Base-by-base conservation (phyloP, 495 filamentous ascomycete species). In the Tuber melanosporum region DNA sequence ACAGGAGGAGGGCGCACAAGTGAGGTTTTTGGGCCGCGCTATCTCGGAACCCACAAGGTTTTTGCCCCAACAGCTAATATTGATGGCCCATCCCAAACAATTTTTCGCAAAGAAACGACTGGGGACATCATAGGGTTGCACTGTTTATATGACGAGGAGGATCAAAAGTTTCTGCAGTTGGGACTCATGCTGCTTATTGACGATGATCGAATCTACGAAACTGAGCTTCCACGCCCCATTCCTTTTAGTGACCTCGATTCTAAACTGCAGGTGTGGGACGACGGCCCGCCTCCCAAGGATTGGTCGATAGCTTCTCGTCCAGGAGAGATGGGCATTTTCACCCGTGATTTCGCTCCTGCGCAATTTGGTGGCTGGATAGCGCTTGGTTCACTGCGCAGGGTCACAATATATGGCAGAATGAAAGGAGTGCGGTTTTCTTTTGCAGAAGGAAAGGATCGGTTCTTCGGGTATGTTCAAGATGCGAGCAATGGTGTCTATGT, bases 61-160 rank as follows among this genome's bases (percentile, higher is more conserved):
- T 83, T 83, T 72, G 76, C 77, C 20, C 79, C 79, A 36, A 73
- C 72, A 69, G 71, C 77, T 19, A 73, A 77, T 71, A 22, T 78
- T 26, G 70, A 74, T 46, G 76, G 74, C 42, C 74, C 62, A 52
- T 81, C 73, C 22, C 74, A 76, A 26, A 80, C 77, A 41, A 77
- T 76, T 66, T 78, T 75, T 66, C 73, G 81, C 41, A 79, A 77
- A 49, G 75, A 83, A 9, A 75, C 82, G 36, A 70, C 46, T 43
- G 71, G 74, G 4, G 73, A 75, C 22, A 83, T 83, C 10, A 43
- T 83, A 72, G 82, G 82, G 3, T 44, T 83, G 22, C 82, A 83
- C 69, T 84, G 74, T 71, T 73, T 83, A n/a, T 83, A 83, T 73
- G 82, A 83, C 46, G 72, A 83, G 74, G 79, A 83, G 75, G 79